Conservation (phyloP, 768 basidiomycete species). For the Rhizopogon roseolus region DNA sequence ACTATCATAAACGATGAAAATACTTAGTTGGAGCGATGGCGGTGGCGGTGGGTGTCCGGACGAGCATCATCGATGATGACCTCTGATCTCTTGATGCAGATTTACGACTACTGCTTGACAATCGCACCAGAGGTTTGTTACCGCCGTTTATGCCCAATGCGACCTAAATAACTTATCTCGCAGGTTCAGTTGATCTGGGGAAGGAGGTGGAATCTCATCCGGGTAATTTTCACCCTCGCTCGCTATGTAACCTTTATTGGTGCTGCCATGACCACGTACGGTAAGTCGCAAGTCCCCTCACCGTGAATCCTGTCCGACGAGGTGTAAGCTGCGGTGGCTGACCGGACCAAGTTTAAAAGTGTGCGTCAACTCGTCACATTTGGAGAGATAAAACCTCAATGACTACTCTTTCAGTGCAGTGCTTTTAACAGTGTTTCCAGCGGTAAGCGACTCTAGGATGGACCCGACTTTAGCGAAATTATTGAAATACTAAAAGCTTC, state of each 20-base stretch:
- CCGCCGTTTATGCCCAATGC: neutral
- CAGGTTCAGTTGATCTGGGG: conserved; percentile 3
- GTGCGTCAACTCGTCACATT: neutral
- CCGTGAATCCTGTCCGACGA: no score
- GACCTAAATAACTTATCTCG: no score
- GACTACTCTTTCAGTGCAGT: neutral
- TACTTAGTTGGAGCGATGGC: neutral
- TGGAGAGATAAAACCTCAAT: neutral
- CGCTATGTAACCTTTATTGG: neutral
- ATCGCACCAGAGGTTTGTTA: conserved; percentile 1
- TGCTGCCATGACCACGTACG: neutral
- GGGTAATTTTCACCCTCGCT: neutral
- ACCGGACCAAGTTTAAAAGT: no score
- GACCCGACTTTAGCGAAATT: neutral
- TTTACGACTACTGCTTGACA: conserved; percentile 1
- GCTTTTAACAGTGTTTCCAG: neutral
- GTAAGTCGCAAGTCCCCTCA: neutral
- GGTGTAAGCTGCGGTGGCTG: no score
- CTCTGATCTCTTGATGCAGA: neutral
- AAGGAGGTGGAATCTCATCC: neutral
- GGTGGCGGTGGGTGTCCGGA: neutral
- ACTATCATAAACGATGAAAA: neutral
- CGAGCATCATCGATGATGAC: neutral
- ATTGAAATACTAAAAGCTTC: neutral
- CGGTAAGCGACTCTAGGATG: neutral